Base-by-base conservation (phyloP, 306 rosid genomes). In the Casuarina glauca region DNA sequence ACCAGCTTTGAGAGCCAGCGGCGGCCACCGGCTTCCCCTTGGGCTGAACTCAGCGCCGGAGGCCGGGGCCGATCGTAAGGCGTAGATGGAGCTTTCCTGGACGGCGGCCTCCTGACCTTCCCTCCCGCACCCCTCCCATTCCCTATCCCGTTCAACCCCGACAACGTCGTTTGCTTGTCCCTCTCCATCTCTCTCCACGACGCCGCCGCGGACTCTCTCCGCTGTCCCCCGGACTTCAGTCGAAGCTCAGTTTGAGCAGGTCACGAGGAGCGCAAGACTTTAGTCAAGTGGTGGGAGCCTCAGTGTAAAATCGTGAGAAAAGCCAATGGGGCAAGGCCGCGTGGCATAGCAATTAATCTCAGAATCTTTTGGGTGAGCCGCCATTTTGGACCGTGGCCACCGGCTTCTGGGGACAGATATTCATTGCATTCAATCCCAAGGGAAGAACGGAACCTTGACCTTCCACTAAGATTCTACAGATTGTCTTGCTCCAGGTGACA, bases 1-100 rank as follows among this genome's bases (percentile, higher is more conserved):
- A 90, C 96, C n/a, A 93, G 76, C 66, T 81, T 89, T 5, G 93
- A 89, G 10, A 93, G 69, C 96, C 97, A 91, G 13, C 90, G 86
- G 58, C 84, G 86, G 55, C 67, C 80, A 19, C 49, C 69, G 35
- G 60, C 76, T 83, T 54, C 43, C 55, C n/a, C 1, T 51, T 67
- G 53, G 70, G 83, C 77, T 84, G 50, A 48, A 80, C 76, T 81
- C 57, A 43, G 76, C 43, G 79, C 81, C 41, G 89, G 91, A 0
- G 32, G 32, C 32, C 32, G 32, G 32, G 32, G 32, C 12, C 89
- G 92, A 10, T 82, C 35, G 43, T 88, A 88, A 19, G 90, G 90
- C 12, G 83, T 84, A 10, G 79, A 9, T 62, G 70, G 79, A 48
- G 80, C 83, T 80, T 79, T 88, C 9, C 91, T 77, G 2, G 86